Conservation (phyloP, 108 stramenopile species). For the Mayamaea pseudoterrestris region DNA sequence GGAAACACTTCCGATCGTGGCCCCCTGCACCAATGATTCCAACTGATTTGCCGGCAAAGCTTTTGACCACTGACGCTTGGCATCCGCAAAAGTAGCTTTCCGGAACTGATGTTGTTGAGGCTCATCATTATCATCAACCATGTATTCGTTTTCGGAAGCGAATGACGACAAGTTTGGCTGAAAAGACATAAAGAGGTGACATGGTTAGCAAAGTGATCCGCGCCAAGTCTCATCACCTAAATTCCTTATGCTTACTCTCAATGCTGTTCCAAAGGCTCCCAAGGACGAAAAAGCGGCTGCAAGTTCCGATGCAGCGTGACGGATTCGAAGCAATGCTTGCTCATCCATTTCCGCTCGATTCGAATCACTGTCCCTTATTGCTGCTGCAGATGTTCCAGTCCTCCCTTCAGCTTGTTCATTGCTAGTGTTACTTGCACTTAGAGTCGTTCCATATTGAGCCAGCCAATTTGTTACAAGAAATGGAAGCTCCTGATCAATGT, state of each 20-base stretch:
- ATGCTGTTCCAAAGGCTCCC: constrained; percentile 48
- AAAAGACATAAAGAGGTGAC: too few species aligned
- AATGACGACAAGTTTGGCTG: too few species aligned
- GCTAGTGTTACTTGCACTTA: too few species aligned
- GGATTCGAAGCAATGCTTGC: constrained; percentile 34
- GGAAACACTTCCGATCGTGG: constrained; percentile 6
- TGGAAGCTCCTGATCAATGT: constrained; percentile 41
- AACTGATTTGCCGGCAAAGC: constrained; percentile 18
- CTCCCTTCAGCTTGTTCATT: too few species aligned
- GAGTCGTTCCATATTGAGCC: too few species aligned
- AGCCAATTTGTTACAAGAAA: constrained; percentile 79
- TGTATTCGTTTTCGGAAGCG: too few species aligned
- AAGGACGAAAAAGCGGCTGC: constrained; percentile 62
- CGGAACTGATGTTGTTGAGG: too few species aligned
- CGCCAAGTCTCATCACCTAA: too few species aligned
- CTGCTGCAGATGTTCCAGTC: too few species aligned
- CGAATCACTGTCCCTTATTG: too few species aligned
- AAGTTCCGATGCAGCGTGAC: constrained; percentile 38
- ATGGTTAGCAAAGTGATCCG: too few species aligned
- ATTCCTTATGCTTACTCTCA: constrained; percentile 25
- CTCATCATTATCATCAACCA: too few species aligned
- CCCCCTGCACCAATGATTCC: constrained; percentile 17
- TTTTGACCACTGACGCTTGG: constrained; percentile 29
- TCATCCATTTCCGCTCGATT: constrained; percentile 11
- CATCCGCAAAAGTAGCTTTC: constrained; percentile 47